Conservation (phyloP, 257 asterid genomes). For the Nicotiana otophora region DNA sequence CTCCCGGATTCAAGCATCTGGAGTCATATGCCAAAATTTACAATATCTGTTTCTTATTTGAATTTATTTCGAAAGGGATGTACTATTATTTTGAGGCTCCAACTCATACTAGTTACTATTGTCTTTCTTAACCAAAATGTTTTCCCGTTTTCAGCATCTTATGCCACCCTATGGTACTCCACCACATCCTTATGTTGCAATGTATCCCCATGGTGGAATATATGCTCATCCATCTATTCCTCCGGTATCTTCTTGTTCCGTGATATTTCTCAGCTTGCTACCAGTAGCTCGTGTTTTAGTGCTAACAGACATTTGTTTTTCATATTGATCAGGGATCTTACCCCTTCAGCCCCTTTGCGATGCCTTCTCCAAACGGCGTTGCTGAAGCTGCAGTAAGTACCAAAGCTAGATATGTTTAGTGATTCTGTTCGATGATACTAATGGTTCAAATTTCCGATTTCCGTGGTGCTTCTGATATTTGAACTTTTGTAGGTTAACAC, state of each 20-base stretch:
- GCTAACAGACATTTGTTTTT: neutral
- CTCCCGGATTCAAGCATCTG: neutral
- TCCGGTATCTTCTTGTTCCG: conserved; percentile 45
- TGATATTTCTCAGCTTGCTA: conserved; percentile 9
- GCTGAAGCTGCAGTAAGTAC: conserved; percentile 71
- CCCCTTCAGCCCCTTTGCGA: conserved; percentile 83
- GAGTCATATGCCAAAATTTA: neutral
- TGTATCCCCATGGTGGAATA: conserved; percentile 89
- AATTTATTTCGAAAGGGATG: neutral
- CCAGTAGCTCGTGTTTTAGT: neutral
- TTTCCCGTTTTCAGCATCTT: conserved; percentile 48
- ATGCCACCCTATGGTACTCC: conserved; percentile 91
- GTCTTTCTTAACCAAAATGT: conserved; percentile 4
- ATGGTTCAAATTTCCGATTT: neutral
- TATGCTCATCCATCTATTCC: conserved; percentile 92
- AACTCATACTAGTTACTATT: neutral
- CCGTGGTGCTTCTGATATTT: neutral
- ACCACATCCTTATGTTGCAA: conserved; percentile 90
- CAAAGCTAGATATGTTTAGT: neutral
- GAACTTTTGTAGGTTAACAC: conserved; percentile 35
- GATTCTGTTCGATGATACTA: neutral
- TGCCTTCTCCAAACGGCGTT: conserved; percentile 83
- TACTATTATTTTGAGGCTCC: neutral
- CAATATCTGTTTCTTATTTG: neutral
- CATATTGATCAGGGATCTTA: conserved; percentile 55